phyloP scores from a whole-genome alignment of 176 grass and related monocot genomes.

The Cenchrus purpureus region DNA sequence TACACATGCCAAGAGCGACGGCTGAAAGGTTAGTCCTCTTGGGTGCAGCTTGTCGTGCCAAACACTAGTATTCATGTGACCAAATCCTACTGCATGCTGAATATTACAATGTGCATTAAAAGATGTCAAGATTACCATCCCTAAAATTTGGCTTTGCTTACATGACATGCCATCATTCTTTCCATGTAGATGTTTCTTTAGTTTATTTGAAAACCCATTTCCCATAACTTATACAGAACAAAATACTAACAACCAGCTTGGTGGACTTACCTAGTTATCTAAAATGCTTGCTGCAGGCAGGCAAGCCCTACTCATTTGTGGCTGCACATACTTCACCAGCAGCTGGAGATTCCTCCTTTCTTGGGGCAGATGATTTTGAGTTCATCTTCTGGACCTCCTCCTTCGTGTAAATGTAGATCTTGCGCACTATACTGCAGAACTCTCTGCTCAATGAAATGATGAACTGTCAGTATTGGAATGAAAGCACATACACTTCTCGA shows the following conservation, averaged over 20 bases:
- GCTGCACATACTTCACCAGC: constrained; percentile 43
- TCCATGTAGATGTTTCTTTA: background rate
- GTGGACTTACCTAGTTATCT: constrained; percentile 47
- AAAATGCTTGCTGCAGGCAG: constrained; percentile 8
- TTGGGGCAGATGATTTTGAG: constrained; percentile 53
- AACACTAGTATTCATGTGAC: constrained; percentile 30
- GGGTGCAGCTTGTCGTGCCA: constrained; percentile 19
- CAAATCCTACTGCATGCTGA: background rate
- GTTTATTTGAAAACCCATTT: background rate
- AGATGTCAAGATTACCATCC: background rate
- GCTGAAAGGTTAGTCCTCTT: constrained; percentile 43
- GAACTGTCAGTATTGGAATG: background rate
- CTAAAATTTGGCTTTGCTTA: background rate
- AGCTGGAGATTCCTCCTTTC: constrained; percentile 47
- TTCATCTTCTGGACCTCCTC: constrained; percentile 96
- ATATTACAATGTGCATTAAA: background rate
- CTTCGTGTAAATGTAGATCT: constrained; percentile 89
- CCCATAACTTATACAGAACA: background rate
- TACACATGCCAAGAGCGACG: constrained; percentile 29
- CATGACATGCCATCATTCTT: background rate
- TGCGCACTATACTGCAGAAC: constrained; percentile 79
- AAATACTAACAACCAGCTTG: background rate
- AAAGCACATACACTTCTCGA: background rate
- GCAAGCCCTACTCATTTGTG: constrained; percentile 47
- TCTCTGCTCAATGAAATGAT: constrained; percentile 58